phyloP scores from a whole-genome alignment of 306 rosid genomes.

The Prunus davidiana region DNA sequence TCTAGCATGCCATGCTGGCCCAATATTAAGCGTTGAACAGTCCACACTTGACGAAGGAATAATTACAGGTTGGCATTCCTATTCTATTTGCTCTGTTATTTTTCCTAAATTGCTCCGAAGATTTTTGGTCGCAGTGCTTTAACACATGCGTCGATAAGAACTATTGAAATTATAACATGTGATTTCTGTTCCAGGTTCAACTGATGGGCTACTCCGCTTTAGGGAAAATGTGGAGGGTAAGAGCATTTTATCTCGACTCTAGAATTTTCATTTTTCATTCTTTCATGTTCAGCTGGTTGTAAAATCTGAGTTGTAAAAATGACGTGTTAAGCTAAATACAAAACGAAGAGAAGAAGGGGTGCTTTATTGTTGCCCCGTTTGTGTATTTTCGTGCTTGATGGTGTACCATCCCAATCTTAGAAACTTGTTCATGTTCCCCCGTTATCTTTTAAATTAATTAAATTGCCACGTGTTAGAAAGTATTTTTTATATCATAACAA shows the following conservation, averaged over 20 bases:
- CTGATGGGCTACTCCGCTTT: conserved; percentile 85
- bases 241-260: conserved; percentile 21
- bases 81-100: conserved; percentile 13
- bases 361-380: too few species aligned
- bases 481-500: too few species aligned
- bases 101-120: not conserved
- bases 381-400: not conserved
- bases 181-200: conserved; percentile 69
- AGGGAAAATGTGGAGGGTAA: conserved; percentile 98
- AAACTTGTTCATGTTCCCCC: too few species aligned
- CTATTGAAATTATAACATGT: conserved; percentile 1
- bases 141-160: not conserved
- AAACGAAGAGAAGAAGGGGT: too few species aligned
- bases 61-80: conserved; percentile 56
- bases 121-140: not conserved
- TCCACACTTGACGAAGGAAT: conserved; percentile 86
- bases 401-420: not conserved
- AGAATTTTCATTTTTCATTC: conserved; percentile 14
- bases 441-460: too few species aligned
- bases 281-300: conserved; percentile 3
- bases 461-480: too few species aligned
- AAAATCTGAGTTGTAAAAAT: too few species aligned
- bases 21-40: conserved; percentile 82
- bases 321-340: too few species aligned
- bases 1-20: conserved; percentile 97